Base-by-base conservation (phyloP, 805 yeast genomes). In the Brettanomyces custersianus region DNA sequence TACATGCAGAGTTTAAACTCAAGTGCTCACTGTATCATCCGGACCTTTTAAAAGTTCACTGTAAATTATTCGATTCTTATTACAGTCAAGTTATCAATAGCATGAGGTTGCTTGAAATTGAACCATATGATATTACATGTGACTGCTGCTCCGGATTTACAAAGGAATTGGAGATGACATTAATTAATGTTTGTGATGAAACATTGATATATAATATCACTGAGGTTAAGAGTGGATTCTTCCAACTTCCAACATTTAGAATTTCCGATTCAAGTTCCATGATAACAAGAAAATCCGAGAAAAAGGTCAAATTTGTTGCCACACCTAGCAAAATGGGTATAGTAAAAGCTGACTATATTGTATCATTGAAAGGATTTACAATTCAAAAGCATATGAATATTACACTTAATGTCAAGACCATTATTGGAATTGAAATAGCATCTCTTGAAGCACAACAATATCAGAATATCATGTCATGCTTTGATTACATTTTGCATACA, bases 71-170 rank as follows among this genome's bases (percentile, higher is more conserved):
- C 33, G 51, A 66, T 25, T 59, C 59, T 12, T 40, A 41, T 22
- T 53, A 53, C 41, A 46, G 51, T 30, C 34, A 34, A 12, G 41
- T 47, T 3, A 40, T 54, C 4, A 45, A 44, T 26, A 42, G 37
- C n/a, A 40, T 53, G 42, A 55, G 57, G 24, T 45, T 67, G 25
- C 72, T 76, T 26, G 57, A 55, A 16, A 54, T 66, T 6, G 70
- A 67, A 40, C 72, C 72, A 32, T 51, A 60, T 4, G 49, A 61
- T 11, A 57, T 73, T 19, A 65, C 71, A 2, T 47, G 49, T 3
- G 61, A 73, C 2, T 48, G 51, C 2, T 64, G 72, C 18, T 42
- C 53, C 30, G 53, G 58, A 22, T 40, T 65, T 36, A 63, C 65
- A 27, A 37, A 62, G 20, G 37, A 41, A 16, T 29, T 49, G 10